Evolutionary conservation across 306 rosid genomes (phyloP).

Genomic region (Astragalus membranaceus): DNA sequence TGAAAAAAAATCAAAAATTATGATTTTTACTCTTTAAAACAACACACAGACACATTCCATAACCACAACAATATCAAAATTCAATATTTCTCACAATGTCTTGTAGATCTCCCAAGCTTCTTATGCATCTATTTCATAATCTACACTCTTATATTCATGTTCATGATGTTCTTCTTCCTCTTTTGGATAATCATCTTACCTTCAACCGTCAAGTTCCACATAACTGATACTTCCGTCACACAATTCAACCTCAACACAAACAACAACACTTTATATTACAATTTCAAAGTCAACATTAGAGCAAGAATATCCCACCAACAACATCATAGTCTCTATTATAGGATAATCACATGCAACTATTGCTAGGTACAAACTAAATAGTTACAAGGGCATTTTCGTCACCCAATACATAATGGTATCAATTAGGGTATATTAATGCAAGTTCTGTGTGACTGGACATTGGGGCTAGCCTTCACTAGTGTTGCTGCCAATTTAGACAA

Average conservation of each 20-base stretch:
- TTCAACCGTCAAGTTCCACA: conserved; percentile 18
- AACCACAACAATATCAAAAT: too few relatives aligned
- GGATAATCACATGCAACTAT: conserved; percentile 8
- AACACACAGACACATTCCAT: too few relatives aligned
- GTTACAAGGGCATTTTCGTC: too few relatives aligned
- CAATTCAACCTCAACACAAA: conserved; percentile 26
- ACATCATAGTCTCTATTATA: conserved; percentile 12
- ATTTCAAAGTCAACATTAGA: conserved; percentile 23
- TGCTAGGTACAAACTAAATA: conserved; percentile 20
- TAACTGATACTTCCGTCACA: conserved; percentile 21
- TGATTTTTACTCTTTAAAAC: too few relatives aligned
- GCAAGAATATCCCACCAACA: conserved; percentile 26
- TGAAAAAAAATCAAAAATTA: too few relatives aligned
- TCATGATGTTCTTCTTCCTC: too few relatives aligned
- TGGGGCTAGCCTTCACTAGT: too few relatives aligned
- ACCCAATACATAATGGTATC: too few relatives aligned
- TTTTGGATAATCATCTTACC: background rate
- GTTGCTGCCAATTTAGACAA: conserved; percentile 14
- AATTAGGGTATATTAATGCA: background rate
- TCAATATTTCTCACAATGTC: too few relatives aligned
- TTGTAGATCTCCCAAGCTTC: too few relatives aligned
- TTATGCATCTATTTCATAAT: too few relatives aligned
- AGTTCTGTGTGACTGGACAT: background rate
- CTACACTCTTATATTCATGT: too few relatives aligned
- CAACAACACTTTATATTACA: conserved; percentile 22